These are phyloP conservation scores for Fusarium sp. DNA, from an alignment of 2,329 filamentous ascomycete species.

Conservation along the genomic window DNA sequence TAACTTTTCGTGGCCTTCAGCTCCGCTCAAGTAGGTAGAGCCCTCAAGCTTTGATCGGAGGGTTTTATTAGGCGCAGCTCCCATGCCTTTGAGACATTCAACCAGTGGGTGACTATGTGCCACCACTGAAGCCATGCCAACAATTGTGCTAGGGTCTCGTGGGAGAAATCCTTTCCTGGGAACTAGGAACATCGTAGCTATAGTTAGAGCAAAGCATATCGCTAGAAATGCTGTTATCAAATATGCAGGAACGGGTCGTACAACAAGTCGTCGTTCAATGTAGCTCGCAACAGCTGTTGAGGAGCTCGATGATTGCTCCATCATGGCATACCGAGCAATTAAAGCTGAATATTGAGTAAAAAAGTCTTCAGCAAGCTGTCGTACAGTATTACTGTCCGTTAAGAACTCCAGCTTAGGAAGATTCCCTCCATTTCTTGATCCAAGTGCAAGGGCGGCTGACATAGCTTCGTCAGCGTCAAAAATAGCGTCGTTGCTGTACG, in stretches of 20 bases:
- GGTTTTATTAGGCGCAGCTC: slow-evolving; percentile 45
- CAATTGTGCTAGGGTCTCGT: slow-evolving; percentile 48
- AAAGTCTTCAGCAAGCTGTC: slow-evolving; percentile 45
- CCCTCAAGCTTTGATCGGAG: slow-evolving; percentile 45
- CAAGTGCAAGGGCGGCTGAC: slow-evolving; percentile 48
- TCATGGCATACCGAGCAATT: slow-evolving; percentile 47
- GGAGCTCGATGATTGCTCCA: slow-evolving; percentile 34
- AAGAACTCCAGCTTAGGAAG: slow-evolving; percentile 40
- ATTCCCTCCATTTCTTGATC: slow-evolving; percentile 32
- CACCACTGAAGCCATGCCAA: slow-evolving; percentile 51
- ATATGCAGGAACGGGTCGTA: slow-evolving; percentile 47
- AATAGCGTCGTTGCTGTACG: slow-evolving; percentile 40
- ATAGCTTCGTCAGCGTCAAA: slow-evolving; percentile 49
- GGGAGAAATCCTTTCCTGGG: slow-evolving; percentile 51
- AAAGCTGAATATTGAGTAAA: slow-evolving; percentile 51
- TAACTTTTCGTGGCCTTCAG: slow-evolving; percentile 51
- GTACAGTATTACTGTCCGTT: slow-evolving; percentile 39
- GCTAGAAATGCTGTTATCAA: slow-evolving; percentile 46
- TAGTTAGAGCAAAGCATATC: slow-evolving; percentile 40
- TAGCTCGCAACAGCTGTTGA: slow-evolving; percentile 42
- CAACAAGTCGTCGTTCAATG: slow-evolving; percentile 47
- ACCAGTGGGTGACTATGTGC: slow-evolving; percentile 51
- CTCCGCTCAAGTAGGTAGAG: slow-evolving; percentile 48
- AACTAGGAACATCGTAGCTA: slow-evolving; percentile 32
- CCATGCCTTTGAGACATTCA: slow-evolving; percentile 49